Evolutionary conservation across 352 stramenopile genomes (phyloP).

Genomic region (Peronospora belbahrii): DNA sequence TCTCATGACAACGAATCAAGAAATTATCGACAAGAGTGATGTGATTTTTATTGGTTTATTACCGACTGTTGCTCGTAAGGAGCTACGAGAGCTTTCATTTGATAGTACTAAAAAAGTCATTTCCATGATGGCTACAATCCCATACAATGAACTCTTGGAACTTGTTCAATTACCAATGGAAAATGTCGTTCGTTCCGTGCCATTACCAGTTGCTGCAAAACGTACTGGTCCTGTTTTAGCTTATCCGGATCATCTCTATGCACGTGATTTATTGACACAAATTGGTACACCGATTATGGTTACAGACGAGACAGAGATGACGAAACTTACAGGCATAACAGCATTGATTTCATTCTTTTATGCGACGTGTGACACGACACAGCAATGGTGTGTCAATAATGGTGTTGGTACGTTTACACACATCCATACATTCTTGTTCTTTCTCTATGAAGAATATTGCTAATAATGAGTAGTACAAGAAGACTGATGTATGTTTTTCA

Average conservation of each 20-base stretch:
- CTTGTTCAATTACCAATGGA: conserved; percentile 61
- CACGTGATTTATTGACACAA: conserved; percentile 61
- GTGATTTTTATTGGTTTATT: conserved; percentile 79
- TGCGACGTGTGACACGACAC: conserved; percentile 70
- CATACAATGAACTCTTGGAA: conserved; percentile 70
- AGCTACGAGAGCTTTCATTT: conserved; percentile 68
- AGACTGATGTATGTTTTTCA: too few species aligned
- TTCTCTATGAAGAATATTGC: too few species aligned
- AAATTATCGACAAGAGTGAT: conserved; percentile 76
- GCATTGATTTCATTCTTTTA: conserved; percentile 85
- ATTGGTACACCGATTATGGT: conserved; percentile 84
- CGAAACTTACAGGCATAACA: conserved; percentile 77
- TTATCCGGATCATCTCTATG: conserved; percentile 61
- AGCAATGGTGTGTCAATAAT: conserved; percentile 84
- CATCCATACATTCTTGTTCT: too few species aligned
- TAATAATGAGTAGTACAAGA: too few species aligned
- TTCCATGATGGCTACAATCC: conserved; percentile 87
- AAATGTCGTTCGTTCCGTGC: conserved; percentile 74
- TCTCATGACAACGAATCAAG: conserved; percentile 65
- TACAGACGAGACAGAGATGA: conserved; percentile 68
- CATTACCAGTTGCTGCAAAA: conserved; percentile 64
- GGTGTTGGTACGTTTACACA: conserved; percentile 49
- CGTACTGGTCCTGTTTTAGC: conserved; percentile 73
- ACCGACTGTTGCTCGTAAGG: conserved; percentile 55
- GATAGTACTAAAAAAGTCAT: conserved; percentile 59